phyloP scores from a whole-genome alignment of 2,329 filamentous ascomycete species.

The Ophiostoma angusticollis region DNA sequence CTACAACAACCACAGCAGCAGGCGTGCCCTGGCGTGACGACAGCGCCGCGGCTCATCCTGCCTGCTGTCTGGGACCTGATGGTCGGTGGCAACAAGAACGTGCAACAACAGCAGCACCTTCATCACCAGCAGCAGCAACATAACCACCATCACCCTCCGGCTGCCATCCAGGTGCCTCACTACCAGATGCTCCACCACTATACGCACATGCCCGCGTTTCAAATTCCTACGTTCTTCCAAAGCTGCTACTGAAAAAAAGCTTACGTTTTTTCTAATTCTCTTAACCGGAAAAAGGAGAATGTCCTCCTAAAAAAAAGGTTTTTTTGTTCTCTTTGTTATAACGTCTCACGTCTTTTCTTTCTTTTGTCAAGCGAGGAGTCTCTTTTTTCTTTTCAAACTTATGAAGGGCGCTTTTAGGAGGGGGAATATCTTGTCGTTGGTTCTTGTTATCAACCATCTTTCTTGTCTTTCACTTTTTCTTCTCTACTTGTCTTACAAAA shows the following conservation, averaged over 20 bases:
- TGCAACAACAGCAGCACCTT: constrained; percentile 30
- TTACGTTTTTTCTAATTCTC: neutral
- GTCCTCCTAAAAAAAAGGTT: no score
- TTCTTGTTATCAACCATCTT: neutral
- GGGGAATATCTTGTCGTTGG: neutral
- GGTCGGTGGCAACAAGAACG: constrained; percentile 22
- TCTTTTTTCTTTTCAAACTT: neutral
- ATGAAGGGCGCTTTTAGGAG: no score
- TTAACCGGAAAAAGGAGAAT: no score
- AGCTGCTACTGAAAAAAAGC: constrained; percentile 3
- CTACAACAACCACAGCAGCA: neutral
- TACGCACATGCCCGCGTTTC: constrained; percentile 35
- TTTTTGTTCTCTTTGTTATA: neutral
- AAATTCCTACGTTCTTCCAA: constrained; percentile 33
- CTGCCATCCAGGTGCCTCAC: no score
- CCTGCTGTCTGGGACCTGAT: constrained; percentile 12
- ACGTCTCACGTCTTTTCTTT: neutral
- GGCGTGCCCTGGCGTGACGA: neutral
- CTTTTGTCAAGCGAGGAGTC: neutral
- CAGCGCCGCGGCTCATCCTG: constrained; percentile 21
- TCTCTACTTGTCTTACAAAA: no score
- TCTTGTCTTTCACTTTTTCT: neutral
- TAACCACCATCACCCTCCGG: no score
- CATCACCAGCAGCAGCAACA: constrained; percentile 3
- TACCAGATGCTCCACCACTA: no score